Percentiles rank a stretch among this genome's conserved stretches.
These are phyloP conservation scores for Peniophora sp. DNA, from an alignment of 1,284 basidiomycete genomes.

Conservation along the genomic window DNA sequence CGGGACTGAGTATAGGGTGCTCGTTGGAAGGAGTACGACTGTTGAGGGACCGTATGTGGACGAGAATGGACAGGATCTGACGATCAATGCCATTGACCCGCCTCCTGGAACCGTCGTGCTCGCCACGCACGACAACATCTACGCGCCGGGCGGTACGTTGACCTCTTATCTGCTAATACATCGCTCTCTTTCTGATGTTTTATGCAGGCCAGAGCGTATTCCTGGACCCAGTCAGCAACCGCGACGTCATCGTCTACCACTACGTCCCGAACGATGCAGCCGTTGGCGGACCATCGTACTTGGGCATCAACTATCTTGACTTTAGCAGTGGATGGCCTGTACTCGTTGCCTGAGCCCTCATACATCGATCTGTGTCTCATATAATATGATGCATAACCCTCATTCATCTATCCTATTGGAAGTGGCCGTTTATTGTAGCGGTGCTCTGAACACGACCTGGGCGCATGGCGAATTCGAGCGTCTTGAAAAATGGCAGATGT, in stretches of 20 bases:
- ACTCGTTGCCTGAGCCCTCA: conserved; percentile 6
- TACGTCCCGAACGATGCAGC: conserved; percentile 9
- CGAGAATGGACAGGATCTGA: conserved; percentile 10
- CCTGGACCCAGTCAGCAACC: conserved; percentile 11
- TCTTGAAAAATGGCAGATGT: too few relatives aligned
- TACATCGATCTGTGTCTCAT: too few relatives aligned
- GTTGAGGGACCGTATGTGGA: conserved; percentile 23
- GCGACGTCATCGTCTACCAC: conserved; percentile 15
- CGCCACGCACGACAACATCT: conserved; percentile 24
- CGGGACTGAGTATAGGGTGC: conserved; percentile 6
- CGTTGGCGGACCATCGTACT: conserved; percentile 6
- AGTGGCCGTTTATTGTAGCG: too few relatives aligned
- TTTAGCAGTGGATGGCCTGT: conserved; percentile 15
- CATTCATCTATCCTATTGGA: too few relatives aligned
- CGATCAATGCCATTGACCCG: conserved; percentile 14
- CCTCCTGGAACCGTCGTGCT: conserved; percentile 24
- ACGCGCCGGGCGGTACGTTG: conserved; percentile 9
- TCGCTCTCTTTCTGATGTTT: background rate
- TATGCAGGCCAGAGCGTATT: conserved; percentile 11
- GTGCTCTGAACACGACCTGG: too few relatives aligned
- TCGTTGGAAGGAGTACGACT: conserved; percentile 21
- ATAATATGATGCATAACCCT: too few relatives aligned
- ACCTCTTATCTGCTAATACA: background rate
- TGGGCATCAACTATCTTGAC: conserved; percentile 15
- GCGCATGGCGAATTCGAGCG: too few relatives aligned